Evolutionary conservation across 257 asterid genomes (phyloP).

Genomic region (Ajuga chamaepitys): DNA sequence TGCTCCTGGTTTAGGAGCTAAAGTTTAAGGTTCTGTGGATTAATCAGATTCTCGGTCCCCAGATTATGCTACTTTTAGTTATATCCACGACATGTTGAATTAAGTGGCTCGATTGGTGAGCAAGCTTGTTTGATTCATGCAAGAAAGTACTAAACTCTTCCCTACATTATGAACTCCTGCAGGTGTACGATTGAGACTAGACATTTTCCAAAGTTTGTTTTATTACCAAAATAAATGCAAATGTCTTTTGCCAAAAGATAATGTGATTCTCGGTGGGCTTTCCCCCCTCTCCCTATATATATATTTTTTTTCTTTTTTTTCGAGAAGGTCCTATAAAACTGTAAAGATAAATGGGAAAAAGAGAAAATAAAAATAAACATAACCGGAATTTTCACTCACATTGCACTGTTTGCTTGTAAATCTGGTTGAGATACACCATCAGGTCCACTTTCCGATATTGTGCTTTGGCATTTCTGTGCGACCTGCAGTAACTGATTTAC

Average conservation of each 20-base stretch:
- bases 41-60: not conserved
- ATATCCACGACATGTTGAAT: not conserved
- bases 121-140: not conserved
- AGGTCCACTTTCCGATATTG: constrained; percentile 82
- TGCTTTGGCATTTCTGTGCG: constrained; percentile 92
- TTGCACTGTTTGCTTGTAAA: constrained; percentile 77
- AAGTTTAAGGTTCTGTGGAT: not conserved
- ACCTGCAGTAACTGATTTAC: constrained; percentile 89
- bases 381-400: constrained; percentile 44
- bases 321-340: no score
- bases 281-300: no score
- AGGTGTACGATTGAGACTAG: no score
- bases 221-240: not conserved
- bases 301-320: no score
- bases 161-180: no score
- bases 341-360: not conserved
- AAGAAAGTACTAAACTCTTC: not conserved
- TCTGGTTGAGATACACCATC: constrained; percentile 83
- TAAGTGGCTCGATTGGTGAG: not conserved
- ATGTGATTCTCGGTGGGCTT: not conserved
- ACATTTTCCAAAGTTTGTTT: not conserved
- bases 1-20: not conserved
- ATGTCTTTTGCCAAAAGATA: not conserved
- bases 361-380: not conserved
- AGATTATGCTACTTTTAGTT: not conserved